A percentile compares a stretch with the other conserved stretches of the same genome.
Evolutionary conservation across 164 flowering plant genomes (phyloP).

Genomic region (Stephania cephalantha): DNA sequence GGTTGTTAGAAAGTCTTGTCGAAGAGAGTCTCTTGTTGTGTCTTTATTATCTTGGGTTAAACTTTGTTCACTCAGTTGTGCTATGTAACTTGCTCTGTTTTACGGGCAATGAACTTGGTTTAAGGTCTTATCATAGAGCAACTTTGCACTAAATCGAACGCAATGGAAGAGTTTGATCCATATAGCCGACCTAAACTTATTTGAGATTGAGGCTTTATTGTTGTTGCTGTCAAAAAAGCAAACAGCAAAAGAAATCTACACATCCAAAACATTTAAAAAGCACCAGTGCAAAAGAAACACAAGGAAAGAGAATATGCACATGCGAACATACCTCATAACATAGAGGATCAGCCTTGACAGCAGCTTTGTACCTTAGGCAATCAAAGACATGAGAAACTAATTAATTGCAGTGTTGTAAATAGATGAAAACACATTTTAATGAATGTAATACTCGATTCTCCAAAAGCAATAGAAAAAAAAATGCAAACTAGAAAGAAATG

Average conservation of each 20-base stretch:
- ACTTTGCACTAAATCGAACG: too few relatives aligned
- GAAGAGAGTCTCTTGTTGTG: too few relatives aligned
- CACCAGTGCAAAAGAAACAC: background rate
- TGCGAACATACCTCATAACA: conserved; percentile 79
- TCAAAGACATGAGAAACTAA: background rate
- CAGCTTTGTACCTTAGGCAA: conserved; percentile 87
- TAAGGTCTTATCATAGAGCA: too few relatives aligned
- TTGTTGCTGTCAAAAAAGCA: background rate
- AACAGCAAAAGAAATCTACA: background rate
- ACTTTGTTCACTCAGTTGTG: too few relatives aligned
- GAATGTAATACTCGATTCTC: background rate
- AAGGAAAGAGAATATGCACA: too few relatives aligned
- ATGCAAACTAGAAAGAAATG: background rate
- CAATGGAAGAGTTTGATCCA: too few relatives aligned
- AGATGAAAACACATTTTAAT: background rate
- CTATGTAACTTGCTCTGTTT: too few relatives aligned
- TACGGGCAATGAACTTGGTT: too few relatives aligned
- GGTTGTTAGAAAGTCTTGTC: too few relatives aligned
- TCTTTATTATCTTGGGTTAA: too few relatives aligned
- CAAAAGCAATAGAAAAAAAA: background rate
- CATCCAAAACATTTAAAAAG: background rate
- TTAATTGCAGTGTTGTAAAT: background rate
- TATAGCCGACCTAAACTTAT: too few relatives aligned
- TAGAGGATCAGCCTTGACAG: conserved; percentile 87
- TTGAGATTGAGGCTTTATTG: too few relatives aligned